Base-by-base conservation (phyloP, 805 yeast genomes). In the Wickerhamiella qilinensis region DNA sequence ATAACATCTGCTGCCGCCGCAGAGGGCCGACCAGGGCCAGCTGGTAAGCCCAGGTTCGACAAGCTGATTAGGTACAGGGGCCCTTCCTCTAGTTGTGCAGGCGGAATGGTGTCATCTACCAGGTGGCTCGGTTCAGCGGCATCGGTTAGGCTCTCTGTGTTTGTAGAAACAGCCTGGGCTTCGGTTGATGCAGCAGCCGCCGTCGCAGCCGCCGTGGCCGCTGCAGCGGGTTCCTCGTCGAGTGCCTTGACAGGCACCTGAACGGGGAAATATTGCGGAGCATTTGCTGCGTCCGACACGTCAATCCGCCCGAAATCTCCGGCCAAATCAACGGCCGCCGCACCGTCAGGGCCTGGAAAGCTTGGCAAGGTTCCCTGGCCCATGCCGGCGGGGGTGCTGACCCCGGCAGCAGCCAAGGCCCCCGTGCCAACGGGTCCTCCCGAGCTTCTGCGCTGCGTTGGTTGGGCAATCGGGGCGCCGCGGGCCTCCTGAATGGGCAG, bases 1-100 rank as follows among this genome's bases (percentile, higher is more conserved):
- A 20, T 41, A 3, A 39, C 28, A 29, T 38, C 43, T 21, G 32
- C 37, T 8, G 25, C 43, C 18, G 35, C 43, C 19, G 34, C 33
- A 5, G 33, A 18, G 21, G 20, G 21, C n/a, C n/a, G n/a, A n/a
- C n/a, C n/a, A n/a, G n/a, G n/a, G n/a, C n/a, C n/a, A n/a, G n/a
- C n/a, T n/a, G n/a, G n/a, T 7, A 30, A 21, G 8, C 21, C 12
- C 21, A 30, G 21, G 20, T 12, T 18, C 5, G 33, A 30, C 8
- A 30, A 7, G 20, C 21, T 30, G 7, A 73, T 49, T 11, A 71
- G 54, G 34, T 48, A 55, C 20, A 57, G 43, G 41, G 37, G 38
- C 21, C 24, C 31, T 36, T 24, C 38, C 16, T 44, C 44, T 19
- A 43, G 47, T 7, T 40, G 21, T 24, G 38, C 35, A 14, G 28